Percentiles rank a stretch among this genome's conserved stretches.
phyloP scores from a whole-genome alignment of 2,329 filamentous ascomycete species.

The Penicillium nordicum region DNA sequence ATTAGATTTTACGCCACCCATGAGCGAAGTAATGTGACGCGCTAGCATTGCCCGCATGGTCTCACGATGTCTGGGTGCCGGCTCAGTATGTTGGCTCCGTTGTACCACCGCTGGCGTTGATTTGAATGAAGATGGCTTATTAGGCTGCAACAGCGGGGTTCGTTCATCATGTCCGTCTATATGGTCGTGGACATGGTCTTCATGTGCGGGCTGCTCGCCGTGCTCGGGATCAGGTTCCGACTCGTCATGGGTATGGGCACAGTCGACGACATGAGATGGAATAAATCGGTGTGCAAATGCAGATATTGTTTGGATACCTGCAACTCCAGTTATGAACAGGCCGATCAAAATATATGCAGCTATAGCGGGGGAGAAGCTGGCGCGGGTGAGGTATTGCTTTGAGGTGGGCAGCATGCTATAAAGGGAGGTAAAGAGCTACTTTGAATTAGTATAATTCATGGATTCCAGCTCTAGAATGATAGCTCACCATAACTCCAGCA shows the following conservation, averaged over 20 bases:
- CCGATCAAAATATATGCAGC: conserved; percentile 55
- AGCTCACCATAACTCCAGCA: conserved; percentile 87
- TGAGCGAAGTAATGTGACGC: conserved; percentile 48
- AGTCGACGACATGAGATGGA: conserved; percentile 50
- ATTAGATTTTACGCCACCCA: conserved; percentile 47
- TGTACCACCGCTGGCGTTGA: conserved; percentile 23
- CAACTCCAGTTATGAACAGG: conserved; percentile 48
- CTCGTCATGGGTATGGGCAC: conserved; percentile 44
- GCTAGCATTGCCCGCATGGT: conserved; percentile 37
- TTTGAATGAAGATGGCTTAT: conserved; percentile 15
- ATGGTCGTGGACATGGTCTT: conserved; percentile 19
- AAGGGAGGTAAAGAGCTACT: conserved; percentile 80
- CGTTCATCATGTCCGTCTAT: conserved; percentile 24
- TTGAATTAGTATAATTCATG: neutral
- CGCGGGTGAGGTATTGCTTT: conserved; percentile 69
- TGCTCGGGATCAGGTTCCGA: conserved; percentile 36
- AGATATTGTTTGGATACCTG: conserved; percentile 47
- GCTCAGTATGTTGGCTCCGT: conserved; percentile 8
- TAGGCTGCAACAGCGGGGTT: conserved; percentile 30
- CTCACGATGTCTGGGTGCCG: conserved; percentile 18
- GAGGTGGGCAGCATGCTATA: conserved; percentile 92
- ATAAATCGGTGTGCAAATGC: conserved; percentile 46
- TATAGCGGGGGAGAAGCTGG: conserved; percentile 61
- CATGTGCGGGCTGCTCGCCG: conserved; percentile 21
- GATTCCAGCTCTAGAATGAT: no score